Conservation (phyloP, 179 eudicot genomes). For the Camellia oleifera region DNA sequence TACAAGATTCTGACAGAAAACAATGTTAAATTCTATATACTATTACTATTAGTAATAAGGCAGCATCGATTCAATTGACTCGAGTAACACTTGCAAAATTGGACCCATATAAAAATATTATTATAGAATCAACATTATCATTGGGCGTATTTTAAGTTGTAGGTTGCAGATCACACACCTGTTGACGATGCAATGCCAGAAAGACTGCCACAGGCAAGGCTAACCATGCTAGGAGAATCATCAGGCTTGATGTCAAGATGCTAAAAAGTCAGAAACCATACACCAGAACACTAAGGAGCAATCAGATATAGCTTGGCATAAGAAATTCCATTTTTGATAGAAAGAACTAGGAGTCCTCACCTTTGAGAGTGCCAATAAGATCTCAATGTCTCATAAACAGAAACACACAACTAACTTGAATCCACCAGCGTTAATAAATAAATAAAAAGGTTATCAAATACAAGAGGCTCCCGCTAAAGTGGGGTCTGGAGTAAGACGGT, state of each 20-base stretch:
- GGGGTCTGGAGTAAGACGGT: no score
- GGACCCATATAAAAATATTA: neutral
- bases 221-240: constrained; percentile 57
- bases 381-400: constrained; percentile 68
- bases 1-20: neutral
- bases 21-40: neutral
- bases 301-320: neutral
- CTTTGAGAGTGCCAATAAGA: constrained; percentile 64
- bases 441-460: no score
- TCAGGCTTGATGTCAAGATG: constrained; percentile 49
- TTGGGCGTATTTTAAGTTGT: neutral
- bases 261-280: constrained; percentile 7
- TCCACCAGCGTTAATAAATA: no score
- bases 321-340: constrained; percentile 5
- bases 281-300: neutral
- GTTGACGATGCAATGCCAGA: constrained; percentile 84
- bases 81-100: neutral
- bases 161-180: constrained; percentile 32
- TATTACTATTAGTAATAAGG: neutral
- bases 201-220: constrained; percentile 86
- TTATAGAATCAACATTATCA: neutral
- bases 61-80: constrained; percentile 2
- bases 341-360: constrained; percentile 26
- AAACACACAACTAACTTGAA: constrained; percentile 10
- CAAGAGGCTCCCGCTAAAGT: no score